Conservation (phyloP, 129 eudicot species). For the Flaveria linearis region DNA sequence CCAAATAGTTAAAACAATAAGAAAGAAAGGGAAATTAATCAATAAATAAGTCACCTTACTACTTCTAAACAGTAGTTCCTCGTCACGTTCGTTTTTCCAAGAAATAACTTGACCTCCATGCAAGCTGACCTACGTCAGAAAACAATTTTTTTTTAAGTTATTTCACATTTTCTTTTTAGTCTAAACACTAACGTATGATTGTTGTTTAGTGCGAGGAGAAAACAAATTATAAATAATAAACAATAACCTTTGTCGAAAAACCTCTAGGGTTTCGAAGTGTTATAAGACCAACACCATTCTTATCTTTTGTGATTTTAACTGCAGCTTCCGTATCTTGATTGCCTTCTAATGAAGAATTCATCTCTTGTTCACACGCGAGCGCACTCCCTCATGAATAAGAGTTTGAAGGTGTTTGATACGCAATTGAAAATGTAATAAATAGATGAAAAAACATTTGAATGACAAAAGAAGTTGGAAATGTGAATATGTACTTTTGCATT, state of each 20-base stretch:
- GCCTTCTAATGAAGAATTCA: constrained; percentile 31
- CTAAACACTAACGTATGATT: no score
- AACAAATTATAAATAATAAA: neutral
- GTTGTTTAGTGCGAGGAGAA: neutral
- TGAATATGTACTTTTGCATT: constrained; percentile 38
- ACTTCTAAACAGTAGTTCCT: constrained; percentile 79
- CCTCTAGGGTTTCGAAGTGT: constrained; percentile 64
- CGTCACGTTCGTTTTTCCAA: constrained; percentile 83
- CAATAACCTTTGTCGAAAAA: constrained; percentile 60
- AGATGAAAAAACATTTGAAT: constrained; percentile 23
- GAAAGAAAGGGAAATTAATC: neutral
- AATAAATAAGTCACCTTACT: constrained; percentile 50
- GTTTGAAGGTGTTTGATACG: constrained; percentile 12
- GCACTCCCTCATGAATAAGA: neutral
- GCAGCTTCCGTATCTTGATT: constrained; percentile 34
- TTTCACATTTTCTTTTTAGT: neutral
- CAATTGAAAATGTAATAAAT: constrained; percentile 17
- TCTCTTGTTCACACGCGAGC: neutral
- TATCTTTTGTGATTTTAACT: constrained; percentile 50
- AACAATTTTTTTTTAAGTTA: neutral
- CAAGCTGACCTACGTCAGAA: constrained; percentile 52
- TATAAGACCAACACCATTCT: constrained; percentile 63
- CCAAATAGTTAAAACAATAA: neutral
- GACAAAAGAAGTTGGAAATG: constrained; percentile 17
- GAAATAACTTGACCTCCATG: constrained; percentile 97